phyloP scores from a whole-genome alignment of 169 alveolate species.

The Plasmodium berghei region DNA sequence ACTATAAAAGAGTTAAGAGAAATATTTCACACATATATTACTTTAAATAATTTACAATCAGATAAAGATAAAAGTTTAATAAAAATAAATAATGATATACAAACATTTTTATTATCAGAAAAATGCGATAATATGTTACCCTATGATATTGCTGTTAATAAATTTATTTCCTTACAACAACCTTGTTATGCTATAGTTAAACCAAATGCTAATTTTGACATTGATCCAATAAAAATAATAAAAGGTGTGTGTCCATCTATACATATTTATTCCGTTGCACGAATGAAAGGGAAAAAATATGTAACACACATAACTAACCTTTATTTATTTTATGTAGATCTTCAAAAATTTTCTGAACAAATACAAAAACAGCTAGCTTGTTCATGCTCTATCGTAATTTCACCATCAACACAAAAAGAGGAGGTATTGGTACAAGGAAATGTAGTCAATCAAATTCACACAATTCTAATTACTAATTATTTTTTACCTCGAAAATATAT shows the following conservation, averaged over 20 bases:
- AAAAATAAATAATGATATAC: conserved; percentile 28
- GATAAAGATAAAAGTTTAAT: conserved; percentile 5
- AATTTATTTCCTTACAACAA: conserved; percentile 51
- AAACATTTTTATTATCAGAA: not conserved
- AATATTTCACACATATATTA: conserved; percentile 52
- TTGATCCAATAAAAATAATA: conserved; percentile 38
- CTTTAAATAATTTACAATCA: conserved; percentile 16
- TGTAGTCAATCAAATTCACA: conserved; percentile 41
- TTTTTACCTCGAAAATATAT: conserved; percentile 47
- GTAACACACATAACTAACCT: conserved; percentile 61
- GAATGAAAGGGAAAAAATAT: conserved; percentile 72
- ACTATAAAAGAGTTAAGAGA: conserved; percentile 53
- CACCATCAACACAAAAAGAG: conserved; percentile 65
- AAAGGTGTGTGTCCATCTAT: conserved; percentile 69
- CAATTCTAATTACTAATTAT: conserved; percentile 18
- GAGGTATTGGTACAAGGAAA: conserved; percentile 71
- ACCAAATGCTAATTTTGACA: conserved; percentile 47
- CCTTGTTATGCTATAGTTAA: conserved; percentile 66
- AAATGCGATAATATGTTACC: not conserved
- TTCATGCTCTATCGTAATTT: conserved; percentile 49
- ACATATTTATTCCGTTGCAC: conserved; percentile 65
- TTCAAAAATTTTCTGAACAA: conserved; percentile 42
- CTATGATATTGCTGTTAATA: conserved; percentile 17
- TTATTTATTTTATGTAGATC: conserved; percentile 58
- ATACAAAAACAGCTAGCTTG: conserved; percentile 69